Conservation (phyloP, 345 rosid species). For the Eucalyptus brandiana region DNA sequence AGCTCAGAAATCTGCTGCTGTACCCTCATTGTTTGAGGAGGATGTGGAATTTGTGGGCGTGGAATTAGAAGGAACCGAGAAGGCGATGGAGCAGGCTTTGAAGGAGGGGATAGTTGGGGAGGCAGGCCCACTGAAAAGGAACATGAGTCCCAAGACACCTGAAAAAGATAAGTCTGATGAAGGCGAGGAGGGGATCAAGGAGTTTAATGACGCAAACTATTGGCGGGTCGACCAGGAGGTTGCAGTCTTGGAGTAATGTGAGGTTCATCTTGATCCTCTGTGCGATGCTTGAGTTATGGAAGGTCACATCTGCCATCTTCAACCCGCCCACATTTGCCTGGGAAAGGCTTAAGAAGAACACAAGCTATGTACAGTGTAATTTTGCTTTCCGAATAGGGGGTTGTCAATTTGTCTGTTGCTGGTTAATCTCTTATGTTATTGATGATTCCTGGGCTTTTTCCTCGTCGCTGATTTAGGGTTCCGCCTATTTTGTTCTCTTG, state of each 20-base stretch:
- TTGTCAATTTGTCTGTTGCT: not conserved
- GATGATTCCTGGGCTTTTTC: not conserved
- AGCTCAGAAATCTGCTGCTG: constrained; percentile 24
- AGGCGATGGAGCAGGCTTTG: constrained; percentile 91
- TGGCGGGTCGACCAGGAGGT: constrained; percentile 97
- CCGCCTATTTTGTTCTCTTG: not conserved
- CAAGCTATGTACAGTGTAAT: constrained; percentile 2
- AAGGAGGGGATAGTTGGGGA: constrained; percentile 95
- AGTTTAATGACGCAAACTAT: constrained; percentile 84
- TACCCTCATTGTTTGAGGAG: constrained; percentile 77
- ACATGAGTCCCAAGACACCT: constrained; percentile 22
- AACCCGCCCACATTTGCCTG: not conserved
- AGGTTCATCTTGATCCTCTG: not conserved
- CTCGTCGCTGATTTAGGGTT: not conserved
- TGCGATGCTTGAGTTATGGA: not conserved
- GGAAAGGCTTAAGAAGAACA: not conserved
- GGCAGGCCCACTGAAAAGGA: constrained; percentile 81
- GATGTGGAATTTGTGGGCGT: constrained; percentile 96
- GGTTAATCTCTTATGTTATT: not conserved
- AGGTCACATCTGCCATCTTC: not conserved
- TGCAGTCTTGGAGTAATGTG: constrained; percentile 55
- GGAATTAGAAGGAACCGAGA: constrained; percentile 81
- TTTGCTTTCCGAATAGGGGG: not conserved
- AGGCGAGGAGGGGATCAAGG: constrained; percentile 46
- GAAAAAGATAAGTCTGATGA: constrained; percentile 49